Conservation (phyloP, 345 rosid genomes). For the Eutrema japonicum region DNA sequence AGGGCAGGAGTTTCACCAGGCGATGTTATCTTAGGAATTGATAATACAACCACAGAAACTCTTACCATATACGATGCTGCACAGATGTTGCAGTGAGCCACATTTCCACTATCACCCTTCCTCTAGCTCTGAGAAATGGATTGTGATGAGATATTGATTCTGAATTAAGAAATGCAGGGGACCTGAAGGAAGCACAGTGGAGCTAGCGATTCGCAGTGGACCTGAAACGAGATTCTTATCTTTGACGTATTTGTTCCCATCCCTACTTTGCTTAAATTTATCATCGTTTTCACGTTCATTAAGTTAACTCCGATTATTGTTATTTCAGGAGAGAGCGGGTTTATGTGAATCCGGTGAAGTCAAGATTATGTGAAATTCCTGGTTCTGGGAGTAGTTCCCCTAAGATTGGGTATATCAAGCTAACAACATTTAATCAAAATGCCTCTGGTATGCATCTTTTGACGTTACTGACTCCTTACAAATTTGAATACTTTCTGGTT, state of each 20-base stretch:
- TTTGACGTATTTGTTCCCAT: conserved; percentile 56
- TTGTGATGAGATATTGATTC: neutral
- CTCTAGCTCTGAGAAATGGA: neutral
- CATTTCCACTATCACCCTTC: neutral
- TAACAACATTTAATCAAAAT: conserved; percentile 82
- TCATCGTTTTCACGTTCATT: neutral
- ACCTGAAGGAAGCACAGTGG: conserved; percentile 88
- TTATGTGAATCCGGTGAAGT: conserved; percentile 86
- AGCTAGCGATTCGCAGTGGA: conserved; percentile 76
- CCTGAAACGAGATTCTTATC: conserved; percentile 67
- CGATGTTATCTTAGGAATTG: conserved; percentile 75
- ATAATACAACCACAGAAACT: conserved; percentile 63
- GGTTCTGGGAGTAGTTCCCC: conserved; percentile 69
- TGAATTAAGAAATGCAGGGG: conserved; percentile 58
- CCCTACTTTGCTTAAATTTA: neutral
- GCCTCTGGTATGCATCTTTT: conserved; percentile 65
- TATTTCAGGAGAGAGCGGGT: conserved; percentile 75
- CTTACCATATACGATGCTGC: conserved; percentile 95
- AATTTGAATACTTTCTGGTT: conserved; percentile 15
- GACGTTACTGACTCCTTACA: conserved; percentile 7
- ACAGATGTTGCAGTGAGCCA: conserved; percentile 78
- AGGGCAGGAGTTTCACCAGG: conserved; percentile 82
- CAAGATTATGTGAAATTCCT: conserved; percentile 78
- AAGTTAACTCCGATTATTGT: neutral
- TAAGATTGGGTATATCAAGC: conserved; percentile 87